phyloP scores from a whole-genome alignment of 352 stramenopile genomes.

The Halophytophthora batemanensis region DNA sequence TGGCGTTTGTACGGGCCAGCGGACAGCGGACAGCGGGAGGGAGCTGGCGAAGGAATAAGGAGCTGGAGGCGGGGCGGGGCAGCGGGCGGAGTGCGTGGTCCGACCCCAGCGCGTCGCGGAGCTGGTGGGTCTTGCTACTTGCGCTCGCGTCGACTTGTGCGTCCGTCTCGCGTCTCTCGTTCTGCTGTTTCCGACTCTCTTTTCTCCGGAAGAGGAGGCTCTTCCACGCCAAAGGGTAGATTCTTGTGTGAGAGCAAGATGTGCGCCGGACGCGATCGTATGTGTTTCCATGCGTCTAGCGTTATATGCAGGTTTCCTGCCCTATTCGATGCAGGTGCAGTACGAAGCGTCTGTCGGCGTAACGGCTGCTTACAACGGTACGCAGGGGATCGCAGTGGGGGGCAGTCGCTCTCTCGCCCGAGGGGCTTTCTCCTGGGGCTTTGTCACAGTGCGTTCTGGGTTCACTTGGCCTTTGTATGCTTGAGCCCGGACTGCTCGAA shows the following conservation, averaged over 20 bases:
- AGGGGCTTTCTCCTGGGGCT: neutral
- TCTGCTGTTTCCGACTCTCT: too few species aligned
- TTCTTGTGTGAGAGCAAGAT: too few species aligned
- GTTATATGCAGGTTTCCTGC: too few species aligned
- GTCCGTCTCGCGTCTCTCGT: too few species aligned
- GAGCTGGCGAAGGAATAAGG: conserved; percentile 7
- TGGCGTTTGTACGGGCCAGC: conserved; percentile 10
- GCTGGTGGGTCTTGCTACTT: too few species aligned
- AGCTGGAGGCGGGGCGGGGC: conserved; percentile 5
- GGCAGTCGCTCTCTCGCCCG: neutral
- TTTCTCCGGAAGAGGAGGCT: too few species aligned
- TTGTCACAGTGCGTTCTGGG: conserved; percentile 9
- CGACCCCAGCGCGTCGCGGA: too few species aligned
- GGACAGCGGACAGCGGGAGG: conserved; percentile 11
- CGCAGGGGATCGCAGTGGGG: conserved; percentile 3
- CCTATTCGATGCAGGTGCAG: neutral
- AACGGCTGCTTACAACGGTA: conserved; percentile 5
- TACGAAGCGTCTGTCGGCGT: neutral
- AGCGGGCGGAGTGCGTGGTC: conserved; percentile 3
- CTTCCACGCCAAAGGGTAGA: too few species aligned
- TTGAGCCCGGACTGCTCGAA: conserved; percentile 11
- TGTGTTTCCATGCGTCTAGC: too few species aligned
- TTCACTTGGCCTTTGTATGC: conserved; percentile 13
- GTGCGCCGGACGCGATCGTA: too few species aligned
- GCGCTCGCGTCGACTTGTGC: too few species aligned